Percentiles rank a stretch among this genome's conserved stretches.
phyloP scores from a whole-genome alignment of 2,329 filamentous ascomycete species.

The Aspergillus tubingensis region DNA sequence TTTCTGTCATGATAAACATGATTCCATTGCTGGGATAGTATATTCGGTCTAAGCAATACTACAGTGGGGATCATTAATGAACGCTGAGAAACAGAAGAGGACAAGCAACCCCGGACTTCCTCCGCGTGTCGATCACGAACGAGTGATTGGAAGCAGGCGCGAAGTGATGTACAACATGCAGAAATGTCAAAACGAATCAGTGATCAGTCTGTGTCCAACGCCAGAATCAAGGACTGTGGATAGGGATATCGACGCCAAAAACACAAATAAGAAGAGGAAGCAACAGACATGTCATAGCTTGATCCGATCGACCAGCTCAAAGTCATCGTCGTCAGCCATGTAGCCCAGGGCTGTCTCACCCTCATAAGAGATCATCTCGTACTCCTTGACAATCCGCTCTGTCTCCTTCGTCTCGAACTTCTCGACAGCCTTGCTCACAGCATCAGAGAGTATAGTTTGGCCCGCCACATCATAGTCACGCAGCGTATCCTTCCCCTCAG shows the following conservation, averaged over 20 bases:
- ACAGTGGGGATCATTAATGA: neutral
- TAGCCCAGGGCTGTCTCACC: constrained; percentile 35
- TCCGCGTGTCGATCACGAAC: neutral
- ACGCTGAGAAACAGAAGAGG: neutral
- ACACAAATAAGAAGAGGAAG: neutral
- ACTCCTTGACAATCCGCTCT: constrained; percentile 63
- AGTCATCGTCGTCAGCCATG: constrained; percentile 43
- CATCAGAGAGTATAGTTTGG: constrained; percentile 59
- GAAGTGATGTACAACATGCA: constrained; percentile 3
- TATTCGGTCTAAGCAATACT: neutral
- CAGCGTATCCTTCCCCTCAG: constrained; percentile 51
- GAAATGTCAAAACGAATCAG: neutral
- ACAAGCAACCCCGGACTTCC: no score
- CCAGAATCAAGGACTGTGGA: constrained; percentile 1
- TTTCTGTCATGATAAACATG: neutral
- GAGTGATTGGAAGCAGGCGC: constrained; percentile 8
- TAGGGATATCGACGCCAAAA: constrained; percentile 5
- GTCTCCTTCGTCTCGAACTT: constrained; percentile 62
- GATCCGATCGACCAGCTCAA: constrained; percentile 44
- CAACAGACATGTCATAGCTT: constrained; percentile 17
- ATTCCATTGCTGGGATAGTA: neutral
- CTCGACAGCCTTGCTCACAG: constrained; percentile 60
- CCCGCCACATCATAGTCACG: constrained; percentile 59
- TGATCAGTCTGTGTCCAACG: constrained; percentile 8
- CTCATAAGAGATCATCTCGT: constrained; percentile 53